phyloP scores from a whole-genome alignment of 495 filamentous ascomycete genomes.

The Lepraria neglecta region DNA sequence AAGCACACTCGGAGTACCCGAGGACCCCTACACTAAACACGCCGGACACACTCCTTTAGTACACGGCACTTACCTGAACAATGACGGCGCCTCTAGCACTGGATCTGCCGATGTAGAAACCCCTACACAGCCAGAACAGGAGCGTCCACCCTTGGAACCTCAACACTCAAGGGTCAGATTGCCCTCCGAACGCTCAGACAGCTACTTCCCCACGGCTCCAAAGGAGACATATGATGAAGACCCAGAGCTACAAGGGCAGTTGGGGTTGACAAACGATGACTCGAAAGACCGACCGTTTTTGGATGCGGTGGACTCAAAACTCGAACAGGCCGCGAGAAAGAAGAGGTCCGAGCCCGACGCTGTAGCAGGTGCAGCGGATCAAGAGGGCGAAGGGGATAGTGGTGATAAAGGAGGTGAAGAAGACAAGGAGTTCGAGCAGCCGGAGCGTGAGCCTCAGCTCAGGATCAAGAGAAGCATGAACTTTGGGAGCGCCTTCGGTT shows the following conservation, averaged over 20 bases:
- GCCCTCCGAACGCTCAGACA: slow-evolving; percentile 26
- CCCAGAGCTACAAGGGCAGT: slow-evolving; percentile 20
- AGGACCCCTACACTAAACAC: slow-evolving; percentile 18
- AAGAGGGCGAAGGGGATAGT: slow-evolving; percentile 15
- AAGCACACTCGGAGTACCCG: slow-evolving; percentile 1
- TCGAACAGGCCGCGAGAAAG: slow-evolving; percentile 21
- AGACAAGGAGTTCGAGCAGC: slow-evolving; percentile 23
- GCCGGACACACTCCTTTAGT: slow-evolving; percentile 28
- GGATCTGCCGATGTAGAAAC: slow-evolving; percentile 9
- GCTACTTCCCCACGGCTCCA: slow-evolving; percentile 21
- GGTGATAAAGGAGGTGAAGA: slow-evolving; percentile 8
- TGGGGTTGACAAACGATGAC: slow-evolving; percentile 23
- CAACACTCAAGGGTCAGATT: slow-evolving; percentile 3
- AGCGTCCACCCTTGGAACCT: slow-evolving; percentile 19
- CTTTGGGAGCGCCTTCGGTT: slow-evolving; percentile 26
- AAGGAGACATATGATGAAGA: slow-evolving; percentile 18
- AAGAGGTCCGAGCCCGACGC: not conserved
- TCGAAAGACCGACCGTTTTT: slow-evolving; percentile 24
- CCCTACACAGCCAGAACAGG: slow-evolving; percentile 10
- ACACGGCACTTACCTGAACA: slow-evolving; percentile 10
- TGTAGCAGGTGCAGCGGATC: slow-evolving; percentile 1
- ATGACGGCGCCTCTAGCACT: slow-evolving; percentile 17
- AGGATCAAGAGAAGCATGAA: slow-evolving; percentile 29
- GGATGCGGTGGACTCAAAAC: slow-evolving; percentile 24
- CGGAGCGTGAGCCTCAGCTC: slow-evolving; percentile 21